A percentile compares a stretch with the other conserved stretches of the same genome.
These are phyloP conservation scores for Chaetomium tenue DNA, from an alignment of 495 filamentous ascomycete species.

Conservation along the genomic window DNA sequence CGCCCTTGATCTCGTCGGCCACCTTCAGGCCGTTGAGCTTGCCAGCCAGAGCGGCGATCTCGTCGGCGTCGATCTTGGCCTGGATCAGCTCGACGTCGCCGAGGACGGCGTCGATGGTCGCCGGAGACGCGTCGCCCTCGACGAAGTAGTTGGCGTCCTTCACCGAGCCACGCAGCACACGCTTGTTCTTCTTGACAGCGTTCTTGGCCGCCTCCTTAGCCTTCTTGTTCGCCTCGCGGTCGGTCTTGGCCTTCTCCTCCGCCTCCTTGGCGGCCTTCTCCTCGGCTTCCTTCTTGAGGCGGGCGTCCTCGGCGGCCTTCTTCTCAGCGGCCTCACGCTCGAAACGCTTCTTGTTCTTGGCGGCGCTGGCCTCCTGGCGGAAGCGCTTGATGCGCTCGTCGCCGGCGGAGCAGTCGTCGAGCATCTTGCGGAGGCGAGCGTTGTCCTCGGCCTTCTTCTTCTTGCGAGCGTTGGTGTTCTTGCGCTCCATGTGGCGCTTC, in stretches of 20 bases:
- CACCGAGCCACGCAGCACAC: constrained; percentile 83
- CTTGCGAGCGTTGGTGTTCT: constrained; percentile 94
- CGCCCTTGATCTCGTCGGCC: constrained; percentile 63
- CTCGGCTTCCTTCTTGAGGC: constrained; percentile 75
- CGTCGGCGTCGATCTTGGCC: constrained; percentile 82
- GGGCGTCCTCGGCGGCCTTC: constrained; percentile 74
- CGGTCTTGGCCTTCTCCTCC: constrained; percentile 89
- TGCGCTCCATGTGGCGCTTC: constrained; percentile 95
- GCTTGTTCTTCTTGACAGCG: constrained; percentile 99
- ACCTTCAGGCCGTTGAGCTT: constrained; percentile 74
- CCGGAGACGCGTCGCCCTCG: constrained; percentile 61
- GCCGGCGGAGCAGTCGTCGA: constrained; percentile 75
- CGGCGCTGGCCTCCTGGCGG: constrained; percentile 81
- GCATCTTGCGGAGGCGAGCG: constrained; percentile 77
- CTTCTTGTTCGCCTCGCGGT: constrained; percentile 89
- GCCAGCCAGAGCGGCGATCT: constrained; percentile 73
- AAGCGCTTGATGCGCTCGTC: constrained; percentile 98
- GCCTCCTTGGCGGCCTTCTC: constrained; percentile 90
- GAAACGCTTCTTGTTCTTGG: constrained; percentile 87
- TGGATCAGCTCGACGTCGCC: constrained; percentile 85
- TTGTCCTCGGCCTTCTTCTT: constrained; percentile 99
- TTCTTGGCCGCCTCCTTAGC: constrained; percentile 98
- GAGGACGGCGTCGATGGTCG: constrained; percentile 77
- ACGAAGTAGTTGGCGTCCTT: constrained; percentile 97
- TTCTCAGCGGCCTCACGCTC: constrained; percentile 91